Base-by-base conservation (phyloP, 805 yeast genomes). In the Monosporozyma yasuniensis region DNA sequence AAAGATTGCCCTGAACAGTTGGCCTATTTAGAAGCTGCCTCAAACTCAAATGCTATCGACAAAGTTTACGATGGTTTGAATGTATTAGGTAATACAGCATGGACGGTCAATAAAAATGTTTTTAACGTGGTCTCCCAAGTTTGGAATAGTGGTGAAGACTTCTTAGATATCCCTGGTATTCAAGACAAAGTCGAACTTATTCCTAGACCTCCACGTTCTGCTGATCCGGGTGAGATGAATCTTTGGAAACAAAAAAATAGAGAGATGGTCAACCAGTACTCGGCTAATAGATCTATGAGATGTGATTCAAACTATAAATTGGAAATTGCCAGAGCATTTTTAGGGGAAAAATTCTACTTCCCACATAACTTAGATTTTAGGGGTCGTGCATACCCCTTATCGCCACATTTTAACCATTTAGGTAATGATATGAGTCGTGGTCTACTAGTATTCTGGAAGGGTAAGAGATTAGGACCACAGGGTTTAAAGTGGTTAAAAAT, bases 261-360 rank as follows among this genome's bases (percentile, higher is more conserved):
- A 50, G 73, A 71, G 35, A 58, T 78, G 8, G 74, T 81, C 19
- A 78, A 80, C 54, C 82, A 79, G 42, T 81, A 81, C 52, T 78
- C 85, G 10, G 72, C 83, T 21, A 73, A 77, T 54, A 80, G 93
- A 66, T 90, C 98, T 0, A 85, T 83, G 64, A 79, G 99, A 66
- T 93, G 99, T 71, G 97, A 90, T 67, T 75, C 87, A 54, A 91
- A 93, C 65, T 93, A 93, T 66, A 93, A 88, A 65, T 70, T 93
- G 47, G 99, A 93, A 66, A 88, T 93, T 62, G 98, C 99, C 0
- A 77, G 98, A 55, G 96, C 96, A 0, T 88, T 84, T 67, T 68
- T 84, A 23, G 95, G 95, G 22, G 93, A 85, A 64, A 75, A 76
- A 57, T 77, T 85, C 58, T 84, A 76, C 61, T 85, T 85, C 71